Conservation (phyloP, 352 stramenopile genomes). For the Pythium grandisporangium region DNA sequence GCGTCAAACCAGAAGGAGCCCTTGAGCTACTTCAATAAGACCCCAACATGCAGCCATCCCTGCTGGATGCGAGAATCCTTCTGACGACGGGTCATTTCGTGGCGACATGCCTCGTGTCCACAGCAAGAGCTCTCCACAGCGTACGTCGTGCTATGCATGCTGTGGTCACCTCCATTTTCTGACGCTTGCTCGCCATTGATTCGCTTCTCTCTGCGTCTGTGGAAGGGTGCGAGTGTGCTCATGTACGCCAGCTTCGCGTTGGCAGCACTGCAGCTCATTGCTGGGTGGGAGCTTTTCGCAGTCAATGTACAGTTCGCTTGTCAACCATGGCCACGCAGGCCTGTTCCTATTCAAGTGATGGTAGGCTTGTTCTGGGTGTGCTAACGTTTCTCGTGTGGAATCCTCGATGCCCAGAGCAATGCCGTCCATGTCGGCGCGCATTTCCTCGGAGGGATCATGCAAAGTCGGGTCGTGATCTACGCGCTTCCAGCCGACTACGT, state of each 20-base stretch:
- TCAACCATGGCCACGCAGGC: too few relatives aligned
- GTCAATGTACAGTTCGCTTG: constrained; percentile 29
- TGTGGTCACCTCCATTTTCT: too few relatives aligned
- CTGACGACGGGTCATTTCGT: constrained; percentile 51
- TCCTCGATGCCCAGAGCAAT: constrained; percentile 41
- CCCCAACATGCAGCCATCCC: neutral
- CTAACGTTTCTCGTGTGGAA: too few relatives aligned
- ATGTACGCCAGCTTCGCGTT: constrained; percentile 32
- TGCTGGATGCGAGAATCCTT: constrained; percentile 35
- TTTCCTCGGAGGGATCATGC: constrained; percentile 52
- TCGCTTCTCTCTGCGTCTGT: too few relatives aligned
- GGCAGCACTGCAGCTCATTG: constrained; percentile 21
- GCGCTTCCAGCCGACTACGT: constrained; percentile 32
- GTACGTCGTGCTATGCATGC: constrained; percentile 1
- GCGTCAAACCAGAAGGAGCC: too few relatives aligned
- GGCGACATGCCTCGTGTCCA: constrained; percentile 31
- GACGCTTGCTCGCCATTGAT: too few relatives aligned
- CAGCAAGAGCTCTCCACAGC: too few relatives aligned
- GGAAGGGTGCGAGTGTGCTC: constrained; percentile 17
- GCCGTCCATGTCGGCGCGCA: constrained; percentile 41
- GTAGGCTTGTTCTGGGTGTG: too few relatives aligned
- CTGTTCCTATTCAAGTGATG: too few relatives aligned
- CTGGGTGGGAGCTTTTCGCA: constrained; percentile 42
- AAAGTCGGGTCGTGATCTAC: constrained; percentile 39
- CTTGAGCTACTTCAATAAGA: too few relatives aligned